These are phyloP conservation scores for Malus asiatica DNA, from an alignment of 306 rosid genomes.

Conservation along the genomic window DNA sequence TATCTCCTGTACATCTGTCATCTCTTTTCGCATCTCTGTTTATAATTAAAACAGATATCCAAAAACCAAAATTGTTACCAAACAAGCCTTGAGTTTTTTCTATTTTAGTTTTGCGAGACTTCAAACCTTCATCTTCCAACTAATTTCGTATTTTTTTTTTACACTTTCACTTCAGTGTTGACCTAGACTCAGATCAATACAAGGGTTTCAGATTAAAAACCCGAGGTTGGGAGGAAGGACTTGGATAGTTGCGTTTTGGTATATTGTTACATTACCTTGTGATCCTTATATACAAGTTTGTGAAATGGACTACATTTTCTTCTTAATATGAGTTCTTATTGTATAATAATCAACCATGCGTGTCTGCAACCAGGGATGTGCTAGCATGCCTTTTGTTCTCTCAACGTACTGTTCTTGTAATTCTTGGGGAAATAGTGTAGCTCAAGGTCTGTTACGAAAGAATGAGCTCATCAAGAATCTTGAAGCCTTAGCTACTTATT, in stretches of 20 bases:
- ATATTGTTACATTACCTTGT: background rate
- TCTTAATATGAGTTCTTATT: background rate
- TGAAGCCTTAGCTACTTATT: background rate
- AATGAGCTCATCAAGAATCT: background rate
- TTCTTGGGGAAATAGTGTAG: background rate
- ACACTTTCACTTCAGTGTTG: background rate
- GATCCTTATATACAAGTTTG: background rate
- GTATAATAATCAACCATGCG: background rate
- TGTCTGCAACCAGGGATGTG: background rate
- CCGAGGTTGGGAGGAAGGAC: background rate
- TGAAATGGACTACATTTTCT: background rate
- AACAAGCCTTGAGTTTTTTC: background rate
- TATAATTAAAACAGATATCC: background rate
- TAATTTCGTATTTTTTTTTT: background rate
- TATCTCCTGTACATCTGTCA: background rate
- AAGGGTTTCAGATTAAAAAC: background rate
- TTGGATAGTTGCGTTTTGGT: background rate
- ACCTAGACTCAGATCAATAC: background rate
- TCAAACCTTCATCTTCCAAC: background rate
- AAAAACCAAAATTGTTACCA: background rate
- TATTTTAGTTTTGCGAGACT: background rate
- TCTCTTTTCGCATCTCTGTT: background rate
- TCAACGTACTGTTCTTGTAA: background rate
- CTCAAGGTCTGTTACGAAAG: background rate
- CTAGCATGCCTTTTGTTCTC: background rate